A percentile compares a stretch with the other conserved stretches of the same genome.
Evolutionary conservation across 2,329 filamentous ascomycete species (phyloP).

Genomic region (Cladorrhinum sp.): DNA sequence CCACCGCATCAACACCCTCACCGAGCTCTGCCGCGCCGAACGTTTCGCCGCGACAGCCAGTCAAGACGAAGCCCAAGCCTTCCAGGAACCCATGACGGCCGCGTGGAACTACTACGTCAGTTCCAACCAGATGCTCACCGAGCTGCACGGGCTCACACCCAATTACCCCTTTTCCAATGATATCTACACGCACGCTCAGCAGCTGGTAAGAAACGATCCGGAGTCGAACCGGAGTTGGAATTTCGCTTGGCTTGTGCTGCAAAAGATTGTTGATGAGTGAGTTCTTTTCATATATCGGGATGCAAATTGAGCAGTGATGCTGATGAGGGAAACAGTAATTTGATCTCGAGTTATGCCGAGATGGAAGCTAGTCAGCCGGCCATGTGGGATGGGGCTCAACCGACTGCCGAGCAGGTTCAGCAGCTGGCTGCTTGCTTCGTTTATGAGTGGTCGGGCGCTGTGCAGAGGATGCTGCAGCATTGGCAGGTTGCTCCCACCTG

Average conservation of each 20-base stretch:
- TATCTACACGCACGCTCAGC: slow-evolving; percentile 63
- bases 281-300: slow-evolving; percentile 13
- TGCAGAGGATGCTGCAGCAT: slow-evolving; percentile 65
- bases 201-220: slow-evolving; percentile 61
- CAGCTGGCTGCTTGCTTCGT: slow-evolving; percentile 62
- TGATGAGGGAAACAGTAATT: slow-evolving; percentile 40
- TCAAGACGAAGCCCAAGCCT: slow-evolving; percentile 56
- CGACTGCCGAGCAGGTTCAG: slow-evolving; percentile 53
- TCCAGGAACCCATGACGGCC: slow-evolving; percentile 63
- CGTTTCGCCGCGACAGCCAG: slow-evolving; percentile 58
- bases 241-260: slow-evolving; percentile 67
- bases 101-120: slow-evolving; percentile 72
- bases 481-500: slow-evolving; percentile 62
- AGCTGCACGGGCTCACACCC: slow-evolving; percentile 65
- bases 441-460: slow-evolving; percentile 63
- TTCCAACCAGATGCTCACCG: slow-evolving; percentile 65
- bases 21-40: slow-evolving; percentile 69
- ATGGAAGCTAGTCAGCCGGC: slow-evolving; percentile 59
- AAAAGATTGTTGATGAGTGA: slow-evolving; percentile 61
- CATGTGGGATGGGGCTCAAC: slow-evolving; percentile 66
- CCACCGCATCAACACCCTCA: slow-evolving; percentile 70
- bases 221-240: slow-evolving; percentile 71
- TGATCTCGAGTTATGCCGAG: slow-evolving; percentile 60
- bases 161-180: slow-evolving; percentile 67
- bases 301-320: not conserved